Evolutionary conservation across 2,329 filamentous ascomycete species (phyloP).

Genomic region (Colletotrichum godetiae): DNA sequence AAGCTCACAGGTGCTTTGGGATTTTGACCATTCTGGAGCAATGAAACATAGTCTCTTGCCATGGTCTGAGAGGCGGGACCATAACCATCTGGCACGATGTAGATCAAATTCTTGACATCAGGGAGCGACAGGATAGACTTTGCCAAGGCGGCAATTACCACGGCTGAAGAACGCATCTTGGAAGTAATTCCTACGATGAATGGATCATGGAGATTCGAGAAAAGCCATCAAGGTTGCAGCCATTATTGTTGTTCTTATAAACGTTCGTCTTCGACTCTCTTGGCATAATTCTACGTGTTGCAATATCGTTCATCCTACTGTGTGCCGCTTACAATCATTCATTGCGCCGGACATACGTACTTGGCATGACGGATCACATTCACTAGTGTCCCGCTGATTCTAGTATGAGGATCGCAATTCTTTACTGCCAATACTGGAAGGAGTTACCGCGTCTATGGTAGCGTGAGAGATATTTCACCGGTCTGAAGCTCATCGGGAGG

Average conservation of each 20-base stretch:
- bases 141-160: conserved; percentile 18
- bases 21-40: conserved; percentile 39
- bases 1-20: conserved; percentile 34
- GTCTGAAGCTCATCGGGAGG: neutral
- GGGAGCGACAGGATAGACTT: conserved; percentile 20
- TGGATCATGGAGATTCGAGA: neutral
- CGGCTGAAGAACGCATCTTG: conserved; percentile 31
- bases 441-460: neutral
- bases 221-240: neutral
- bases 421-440: neutral
- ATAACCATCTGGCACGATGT: conserved; percentile 47
- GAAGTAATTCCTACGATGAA: neutral
- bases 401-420: neutral
- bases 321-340: neutral
- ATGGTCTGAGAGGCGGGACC: conserved; percentile 45
- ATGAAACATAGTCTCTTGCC: conserved; percentile 41
- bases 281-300: neutral
- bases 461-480: neutral
- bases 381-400: neutral
- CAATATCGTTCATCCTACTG: neutral
- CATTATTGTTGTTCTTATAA: neutral
- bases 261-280: neutral
- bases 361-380: conserved; percentile 23
- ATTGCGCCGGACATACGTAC: neutral
- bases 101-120: conserved; percentile 46